Percentiles rank a stretch among this genome's conserved stretches.
Conservation (phyloP, 2,329 filamentous ascomycete species). For the Colletotrichum eremochloae region DNA sequence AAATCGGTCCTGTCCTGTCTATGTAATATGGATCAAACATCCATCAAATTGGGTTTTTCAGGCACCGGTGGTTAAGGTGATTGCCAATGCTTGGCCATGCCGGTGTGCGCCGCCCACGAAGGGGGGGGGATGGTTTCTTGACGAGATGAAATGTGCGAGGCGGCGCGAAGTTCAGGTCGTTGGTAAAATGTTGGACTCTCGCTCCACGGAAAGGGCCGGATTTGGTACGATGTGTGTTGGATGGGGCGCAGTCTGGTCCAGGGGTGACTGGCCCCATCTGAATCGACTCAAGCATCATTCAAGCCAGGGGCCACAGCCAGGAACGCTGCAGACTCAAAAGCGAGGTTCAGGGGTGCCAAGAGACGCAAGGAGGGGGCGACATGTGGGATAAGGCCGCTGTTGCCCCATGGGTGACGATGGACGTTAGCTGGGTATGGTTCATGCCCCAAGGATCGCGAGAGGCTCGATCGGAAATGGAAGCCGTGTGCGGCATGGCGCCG, state of each 20-base stretch:
- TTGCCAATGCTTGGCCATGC: slow-evolving; percentile 24
- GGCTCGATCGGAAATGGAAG: slow-evolving; percentile 37
- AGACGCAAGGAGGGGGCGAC: slow-evolving; percentile 6
- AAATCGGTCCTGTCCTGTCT: background rate
- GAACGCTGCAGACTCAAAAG: slow-evolving; percentile 14
- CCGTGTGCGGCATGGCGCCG: slow-evolving; percentile 33
- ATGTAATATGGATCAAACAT: slow-evolving; percentile 17
- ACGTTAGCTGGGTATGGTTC: slow-evolving; percentile 3
- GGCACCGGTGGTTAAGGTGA: slow-evolving; percentile 11
- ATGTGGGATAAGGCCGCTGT: background rate
- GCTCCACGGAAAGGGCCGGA: slow-evolving; percentile 1
- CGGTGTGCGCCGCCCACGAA: background rate
- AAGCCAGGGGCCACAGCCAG: slow-evolving; percentile 21
- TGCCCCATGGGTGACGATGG: background rate
- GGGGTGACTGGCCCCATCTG: background rate
- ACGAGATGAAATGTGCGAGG: background rate
- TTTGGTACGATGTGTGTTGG: slow-evolving; percentile 38
- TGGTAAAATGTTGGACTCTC: background rate
- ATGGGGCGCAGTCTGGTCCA: background rate
- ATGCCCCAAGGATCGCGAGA: slow-evolving; percentile 14
- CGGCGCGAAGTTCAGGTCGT: background rate
- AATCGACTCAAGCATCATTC: slow-evolving; percentile 6
- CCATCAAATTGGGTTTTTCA: slow-evolving; percentile 11
- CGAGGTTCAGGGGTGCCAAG: slow-evolving; percentile 39
- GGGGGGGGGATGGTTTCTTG: background rate